Base-by-base conservation (phyloP, 768 basidiomycete genomes). In the Boletellus sp. region DNA sequence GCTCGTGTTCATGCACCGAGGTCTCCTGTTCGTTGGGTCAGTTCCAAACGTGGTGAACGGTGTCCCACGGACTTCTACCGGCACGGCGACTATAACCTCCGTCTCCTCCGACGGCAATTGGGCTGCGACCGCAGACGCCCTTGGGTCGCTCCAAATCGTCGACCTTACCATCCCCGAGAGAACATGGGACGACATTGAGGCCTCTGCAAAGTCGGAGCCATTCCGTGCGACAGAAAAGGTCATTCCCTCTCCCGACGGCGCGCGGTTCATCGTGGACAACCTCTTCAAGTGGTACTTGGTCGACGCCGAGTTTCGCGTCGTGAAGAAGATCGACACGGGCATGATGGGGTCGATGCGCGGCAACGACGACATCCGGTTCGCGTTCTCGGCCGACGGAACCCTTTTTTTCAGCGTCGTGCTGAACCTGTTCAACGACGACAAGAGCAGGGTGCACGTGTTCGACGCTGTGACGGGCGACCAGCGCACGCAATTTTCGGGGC, bases 101-200 rank as follows among this genome's bases (percentile, higher is more conserved):
- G 28, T 66, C 22, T 66, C 65, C 4, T 38, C 45, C 0, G 57
- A 68, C 38, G 64, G 66, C 0, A 43, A 17, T 17, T 50, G 51
- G 52, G 42, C 60, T 17, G 65, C 55, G 26, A 48, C 51, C 2
- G 44, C 45, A 2, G 23, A 40, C 17, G 0, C 19, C 20, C 33
- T 10, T 16, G 58, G 57, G 0, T 46, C 41, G 22, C 41, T 60
- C n/a, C 4, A 38, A n/a, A 53, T 56, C 16, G 11, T 28, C 2
- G 58, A 59, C 33, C 48, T 56, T 16, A 36, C 38, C 3, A 10
- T 47, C 1, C n/a, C 13, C 3, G 1, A 4, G 17, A 23, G 1
- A 13, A 41, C 41, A 1, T 60, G 58, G 58, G 58, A 52, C 3
- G 48, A 51, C 0, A 0, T 49, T 0, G 31, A 15, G 0, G 0